These are phyloP conservation scores for Chenopodium formosanum DNA, from an alignment of 148 eudicot genomes.

Conservation along the genomic window DNA sequence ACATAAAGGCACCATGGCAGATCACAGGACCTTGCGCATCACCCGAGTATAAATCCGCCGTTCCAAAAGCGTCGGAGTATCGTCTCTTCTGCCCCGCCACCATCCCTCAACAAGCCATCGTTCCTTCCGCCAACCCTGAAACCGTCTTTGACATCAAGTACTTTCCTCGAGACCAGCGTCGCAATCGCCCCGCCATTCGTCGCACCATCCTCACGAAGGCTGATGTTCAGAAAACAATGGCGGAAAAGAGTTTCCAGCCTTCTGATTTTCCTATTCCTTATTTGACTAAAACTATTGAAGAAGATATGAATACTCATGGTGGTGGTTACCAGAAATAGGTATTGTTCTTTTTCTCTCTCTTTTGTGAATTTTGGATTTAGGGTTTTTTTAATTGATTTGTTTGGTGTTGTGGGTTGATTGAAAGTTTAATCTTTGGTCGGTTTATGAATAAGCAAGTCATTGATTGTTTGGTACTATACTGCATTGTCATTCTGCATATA, in stretches of 20 bases:
- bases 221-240: conserved; percentile 64
- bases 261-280: conserved; percentile 1
- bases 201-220: conserved; percentile 65
- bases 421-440: background rate
- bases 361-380: background rate
- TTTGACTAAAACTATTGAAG: background rate
- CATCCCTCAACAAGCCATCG: conserved; percentile 50
- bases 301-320: conserved; percentile 8
- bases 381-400: background rate
- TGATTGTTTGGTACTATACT: too few relatives aligned
- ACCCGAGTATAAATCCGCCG: conserved; percentile 63
- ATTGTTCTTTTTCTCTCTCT: background rate
- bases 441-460: too few relatives aligned
- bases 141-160: conserved; percentile 86
- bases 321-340: conserved; percentile 9
- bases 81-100: conserved; percentile 82
- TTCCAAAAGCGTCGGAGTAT: conserved; percentile 80
- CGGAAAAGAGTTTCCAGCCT: conserved; percentile 33
- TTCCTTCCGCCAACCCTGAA: conserved; percentile 68
- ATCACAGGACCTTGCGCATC: conserved; percentile 67
- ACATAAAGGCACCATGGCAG: conserved; percentile 79
- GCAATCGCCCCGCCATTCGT: conserved; percentile 73
- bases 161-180: conserved; percentile 75
- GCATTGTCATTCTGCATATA: background rate
- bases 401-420: background rate